phyloP scores from a whole-genome alignment of 164 flowering plant species.

The Cinnamomum chago region DNA sequence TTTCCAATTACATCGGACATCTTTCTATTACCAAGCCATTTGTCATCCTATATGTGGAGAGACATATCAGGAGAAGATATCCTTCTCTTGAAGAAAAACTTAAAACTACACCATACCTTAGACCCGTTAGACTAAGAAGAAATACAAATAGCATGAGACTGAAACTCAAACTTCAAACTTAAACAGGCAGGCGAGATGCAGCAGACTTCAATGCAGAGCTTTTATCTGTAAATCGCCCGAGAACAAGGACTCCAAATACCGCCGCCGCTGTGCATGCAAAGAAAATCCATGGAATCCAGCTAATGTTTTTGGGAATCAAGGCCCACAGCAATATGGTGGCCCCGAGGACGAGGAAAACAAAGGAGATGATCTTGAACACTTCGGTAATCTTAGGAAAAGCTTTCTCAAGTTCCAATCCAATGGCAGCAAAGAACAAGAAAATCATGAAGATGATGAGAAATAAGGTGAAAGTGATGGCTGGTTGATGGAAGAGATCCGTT shows the following conservation, averaged over 20 bases:
- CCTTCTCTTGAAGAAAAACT: too few species aligned
- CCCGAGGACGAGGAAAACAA: background rate
- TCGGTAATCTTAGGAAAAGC: background rate
- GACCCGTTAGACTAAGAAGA: too few species aligned
- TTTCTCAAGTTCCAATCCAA: background rate
- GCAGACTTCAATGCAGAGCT: too few species aligned
- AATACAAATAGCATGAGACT: too few species aligned
- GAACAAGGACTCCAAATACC: background rate
- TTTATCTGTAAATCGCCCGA: background rate
- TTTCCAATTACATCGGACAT: too few species aligned
- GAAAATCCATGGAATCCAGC: slow-evolving; percentile 1
- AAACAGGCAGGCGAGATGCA: too few species aligned
- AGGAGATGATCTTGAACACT: background rate
- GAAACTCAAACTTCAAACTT: too few species aligned
- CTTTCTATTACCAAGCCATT: too few species aligned
- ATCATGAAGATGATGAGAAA: background rate
- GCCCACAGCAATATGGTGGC: background rate
- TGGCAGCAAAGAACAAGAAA: background rate
- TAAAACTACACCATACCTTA: too few species aligned
- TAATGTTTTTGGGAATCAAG: background rate
- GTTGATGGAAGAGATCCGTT: background rate
- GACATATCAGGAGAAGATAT: too few species aligned
- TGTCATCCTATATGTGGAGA: too few species aligned
- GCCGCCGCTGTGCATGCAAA: background rate
- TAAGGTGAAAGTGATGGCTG: background rate